phyloP scores from a whole-genome alignment of 2,329 filamentous ascomycete genomes.

The Lasiodiplodia sp. region DNA sequence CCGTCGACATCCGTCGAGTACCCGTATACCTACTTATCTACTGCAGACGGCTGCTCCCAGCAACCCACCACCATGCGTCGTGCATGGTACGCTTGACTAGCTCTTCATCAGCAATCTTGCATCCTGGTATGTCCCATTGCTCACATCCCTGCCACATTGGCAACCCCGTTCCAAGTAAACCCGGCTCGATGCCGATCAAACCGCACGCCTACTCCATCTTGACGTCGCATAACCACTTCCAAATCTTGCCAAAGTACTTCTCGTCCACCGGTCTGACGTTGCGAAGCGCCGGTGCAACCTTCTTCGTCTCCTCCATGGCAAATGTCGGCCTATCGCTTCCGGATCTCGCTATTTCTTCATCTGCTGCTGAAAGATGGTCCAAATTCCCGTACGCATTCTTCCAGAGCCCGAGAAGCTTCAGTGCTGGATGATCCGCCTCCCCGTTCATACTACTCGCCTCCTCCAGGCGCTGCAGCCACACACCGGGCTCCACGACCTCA shows the following conservation, averaged over 20 bases:
- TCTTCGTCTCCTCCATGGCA: slow-evolving; percentile 44
- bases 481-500: slow-evolving; percentile 49
- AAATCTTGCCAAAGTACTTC: slow-evolving; percentile 53
- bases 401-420: slow-evolving; percentile 60
- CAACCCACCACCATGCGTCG: no score
- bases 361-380: not conserved
- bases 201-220: slow-evolving; percentile 1
- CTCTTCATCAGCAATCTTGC: no score
- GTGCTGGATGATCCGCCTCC: slow-evolving; percentile 49
- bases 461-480: slow-evolving; percentile 55
- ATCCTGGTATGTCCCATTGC: no score
- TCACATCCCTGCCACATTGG: no score
- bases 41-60: no score
- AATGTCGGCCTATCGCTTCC: slow-evolving; percentile 38
- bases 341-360: not conserved
- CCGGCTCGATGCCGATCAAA: no score
- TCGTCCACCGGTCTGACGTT: slow-evolving; percentile 52
- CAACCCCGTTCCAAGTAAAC: no score
- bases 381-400: slow-evolving; percentile 40
- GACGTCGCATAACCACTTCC: slow-evolving; percentile 44
- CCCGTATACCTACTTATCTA: no score
- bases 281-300: slow-evolving; percentile 44
- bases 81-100: no score
- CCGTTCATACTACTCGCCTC: slow-evolving; percentile 1
- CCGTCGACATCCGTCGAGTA: no score